Conservation (phyloP, 1,284 basidiomycete genomes). For the Tilletiopsis washingtonensis region DNA sequence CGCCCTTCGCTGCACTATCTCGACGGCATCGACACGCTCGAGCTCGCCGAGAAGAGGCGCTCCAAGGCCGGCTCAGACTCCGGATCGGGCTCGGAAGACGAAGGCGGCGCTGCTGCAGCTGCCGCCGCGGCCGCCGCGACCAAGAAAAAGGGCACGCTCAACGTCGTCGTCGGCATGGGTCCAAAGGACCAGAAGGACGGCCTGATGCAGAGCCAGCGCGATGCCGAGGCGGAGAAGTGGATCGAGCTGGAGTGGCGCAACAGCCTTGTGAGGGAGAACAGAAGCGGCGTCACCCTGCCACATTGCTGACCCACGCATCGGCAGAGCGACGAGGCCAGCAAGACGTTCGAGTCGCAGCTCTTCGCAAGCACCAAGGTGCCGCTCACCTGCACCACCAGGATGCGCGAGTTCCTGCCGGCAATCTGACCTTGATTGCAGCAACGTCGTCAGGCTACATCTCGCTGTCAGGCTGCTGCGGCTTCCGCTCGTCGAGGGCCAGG, state of each 20-base stretch:
- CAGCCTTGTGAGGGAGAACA: slow-evolving; percentile 5
- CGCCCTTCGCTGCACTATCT: slow-evolving; percentile 46
- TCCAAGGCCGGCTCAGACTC: slow-evolving; percentile 17
- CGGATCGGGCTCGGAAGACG: slow-evolving; percentile 25
- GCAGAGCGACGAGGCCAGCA: slow-evolving; percentile 13
- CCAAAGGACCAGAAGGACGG: slow-evolving; percentile 19
- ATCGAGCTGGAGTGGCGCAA: slow-evolving; percentile 40
- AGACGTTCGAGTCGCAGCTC: slow-evolving; percentile 25
- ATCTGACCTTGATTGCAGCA: too few species aligned
- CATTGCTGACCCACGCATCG: background rate
- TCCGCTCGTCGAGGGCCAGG: too few species aligned
- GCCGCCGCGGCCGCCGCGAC: background rate
- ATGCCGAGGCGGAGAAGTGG: slow-evolving; percentile 45
- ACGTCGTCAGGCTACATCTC: too few species aligned
- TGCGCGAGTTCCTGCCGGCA: background rate
- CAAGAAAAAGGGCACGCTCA: slow-evolving; percentile 29
- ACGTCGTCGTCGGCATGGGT: slow-evolving; percentile 20
- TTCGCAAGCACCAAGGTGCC: slow-evolving; percentile 28
- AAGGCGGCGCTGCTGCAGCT: slow-evolving; percentile 14
- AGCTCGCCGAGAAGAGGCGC: slow-evolving; percentile 25
- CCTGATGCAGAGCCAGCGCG: slow-evolving; percentile 34
- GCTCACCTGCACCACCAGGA: background rate
- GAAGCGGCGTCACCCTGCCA: slow-evolving; percentile 5
- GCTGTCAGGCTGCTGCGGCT: background rate
- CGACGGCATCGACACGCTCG: slow-evolving; percentile 34